Evolutionary conservation across 1,284 basidiomycete species (phyloP).

Genomic region (Schizophyllum commune): DNA sequence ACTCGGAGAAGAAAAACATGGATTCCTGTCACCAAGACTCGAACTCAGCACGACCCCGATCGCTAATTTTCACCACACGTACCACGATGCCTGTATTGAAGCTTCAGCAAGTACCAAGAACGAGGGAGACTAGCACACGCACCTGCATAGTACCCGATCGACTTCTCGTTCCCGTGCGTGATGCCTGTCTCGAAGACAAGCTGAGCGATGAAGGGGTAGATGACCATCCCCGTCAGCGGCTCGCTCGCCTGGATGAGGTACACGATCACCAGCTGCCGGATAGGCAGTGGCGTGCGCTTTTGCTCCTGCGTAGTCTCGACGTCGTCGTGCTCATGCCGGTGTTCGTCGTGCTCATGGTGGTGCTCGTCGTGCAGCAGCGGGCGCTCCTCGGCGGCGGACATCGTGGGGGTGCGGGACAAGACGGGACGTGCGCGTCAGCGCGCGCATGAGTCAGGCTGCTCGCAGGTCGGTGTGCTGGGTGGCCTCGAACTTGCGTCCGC

Average conservation of each 20-base stretch:
- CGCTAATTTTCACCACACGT: not conserved
- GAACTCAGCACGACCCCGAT: not conserved
- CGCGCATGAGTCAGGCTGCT: not conserved
- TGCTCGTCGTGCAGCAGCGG: not conserved
- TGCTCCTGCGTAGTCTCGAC: not conserved
- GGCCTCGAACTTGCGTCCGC: not conserved
- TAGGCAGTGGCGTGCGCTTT: constrained; percentile 16
- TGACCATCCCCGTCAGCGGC: constrained; percentile 22
- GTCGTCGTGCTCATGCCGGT: too few relatives aligned
- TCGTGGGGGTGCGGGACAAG: not conserved
- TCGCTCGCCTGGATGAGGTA: not conserved
- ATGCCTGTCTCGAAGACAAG: constrained; percentile 41
- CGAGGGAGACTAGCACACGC: not conserved
- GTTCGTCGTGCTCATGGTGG: too few relatives aligned
- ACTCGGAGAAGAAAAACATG: constrained; percentile 34
- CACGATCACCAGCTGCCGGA: not conserved
- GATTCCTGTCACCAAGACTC: constrained; percentile 26
- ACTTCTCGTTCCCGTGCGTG: constrained; percentile 34
- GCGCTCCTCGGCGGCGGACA: not conserved
- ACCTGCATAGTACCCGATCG: constrained; percentile 46
- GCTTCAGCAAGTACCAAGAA: not conserved
- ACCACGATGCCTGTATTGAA: not conserved
- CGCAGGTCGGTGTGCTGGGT: not conserved
- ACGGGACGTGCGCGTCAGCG: not conserved
- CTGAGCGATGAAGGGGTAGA: constrained; percentile 48